phyloP scores from a whole-genome alignment of 495 filamentous ascomycete species.

The Trichoderma orchidacearum region DNA sequence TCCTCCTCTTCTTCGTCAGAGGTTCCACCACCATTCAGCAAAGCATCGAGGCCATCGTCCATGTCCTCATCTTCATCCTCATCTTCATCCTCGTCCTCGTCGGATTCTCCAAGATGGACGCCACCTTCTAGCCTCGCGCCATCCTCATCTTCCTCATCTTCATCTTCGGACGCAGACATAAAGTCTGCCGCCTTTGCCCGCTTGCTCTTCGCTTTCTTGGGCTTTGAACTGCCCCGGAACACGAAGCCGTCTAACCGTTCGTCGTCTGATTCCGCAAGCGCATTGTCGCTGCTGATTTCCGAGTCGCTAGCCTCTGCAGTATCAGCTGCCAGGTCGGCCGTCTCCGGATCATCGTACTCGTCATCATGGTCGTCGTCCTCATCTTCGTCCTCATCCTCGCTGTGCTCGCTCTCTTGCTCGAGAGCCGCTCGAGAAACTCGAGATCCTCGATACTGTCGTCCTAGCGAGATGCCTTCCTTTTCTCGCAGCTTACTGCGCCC shows the following conservation, averaged over 20 bases:
- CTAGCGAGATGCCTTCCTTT: conserved; percentile 46
- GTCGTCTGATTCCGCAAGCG: conserved; percentile 44
- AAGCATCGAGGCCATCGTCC: conserved; percentile 13
- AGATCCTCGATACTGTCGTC: conserved; percentile 71
- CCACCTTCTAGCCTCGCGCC: conserved; percentile 10
- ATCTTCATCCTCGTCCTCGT: conserved; percentile 17
- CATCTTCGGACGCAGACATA: conserved; percentile 25
- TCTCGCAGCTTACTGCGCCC: conserved; percentile 83
- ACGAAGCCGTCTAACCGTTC: conserved; percentile 40
- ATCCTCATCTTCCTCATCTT: conserved; percentile 10
- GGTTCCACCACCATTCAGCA: conserved; percentile 16
- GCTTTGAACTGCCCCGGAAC: conserved; percentile 40
- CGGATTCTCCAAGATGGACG: no score
- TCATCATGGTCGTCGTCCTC: conserved; percentile 15
- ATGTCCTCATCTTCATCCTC: conserved; percentile 25
- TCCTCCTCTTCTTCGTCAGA: conserved; percentile 22
- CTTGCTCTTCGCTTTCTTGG: conserved; percentile 16
- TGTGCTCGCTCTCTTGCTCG: conserved; percentile 28
- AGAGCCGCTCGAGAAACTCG: conserved; percentile 63
- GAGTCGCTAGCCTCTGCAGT: conserved; percentile 35
- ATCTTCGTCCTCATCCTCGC: conserved; percentile 24
- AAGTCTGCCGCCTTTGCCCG: conserved; percentile 35
- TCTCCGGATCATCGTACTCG: conserved; percentile 32
- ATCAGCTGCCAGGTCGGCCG: conserved; percentile 30
- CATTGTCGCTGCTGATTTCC: conserved; percentile 51